A percentile compares a stretch with the other conserved stretches of the same genome.
Evolutionary conservation across 2,329 filamentous ascomycete species (phyloP).

Genomic region (Neonectria faginata): DNA sequence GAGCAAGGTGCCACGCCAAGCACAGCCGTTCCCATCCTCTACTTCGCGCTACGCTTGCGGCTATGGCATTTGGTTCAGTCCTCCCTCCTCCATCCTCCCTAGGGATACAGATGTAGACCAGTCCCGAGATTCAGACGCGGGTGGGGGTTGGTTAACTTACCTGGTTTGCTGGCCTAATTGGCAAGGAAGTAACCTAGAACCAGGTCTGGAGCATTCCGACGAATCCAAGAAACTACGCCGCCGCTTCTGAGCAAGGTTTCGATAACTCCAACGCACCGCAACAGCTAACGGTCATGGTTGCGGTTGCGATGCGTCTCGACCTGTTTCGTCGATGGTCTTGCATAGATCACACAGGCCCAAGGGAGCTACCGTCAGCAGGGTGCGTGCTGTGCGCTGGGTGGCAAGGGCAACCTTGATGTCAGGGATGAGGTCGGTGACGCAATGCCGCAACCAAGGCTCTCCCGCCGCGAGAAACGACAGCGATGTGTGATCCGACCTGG

Average conservation of each 20-base stretch:
- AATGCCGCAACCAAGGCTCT: slow-evolving; percentile 17
- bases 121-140: slow-evolving; percentile 37
- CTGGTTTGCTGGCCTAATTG: background rate
- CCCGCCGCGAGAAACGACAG: slow-evolving; percentile 10
- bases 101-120: no score
- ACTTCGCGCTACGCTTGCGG: slow-evolving; percentile 9
- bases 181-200: slow-evolving; percentile 3
- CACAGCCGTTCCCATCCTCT: background rate
- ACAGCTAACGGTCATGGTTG: slow-evolving; percentile 19
- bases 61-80: background rate
- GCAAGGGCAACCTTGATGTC: slow-evolving; percentile 17
- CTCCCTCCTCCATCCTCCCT: slow-evolving; percentile 12
- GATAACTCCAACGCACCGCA: slow-evolving; percentile 18
- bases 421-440: slow-evolving; percentile 22
- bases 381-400: slow-evolving; percentile 1
- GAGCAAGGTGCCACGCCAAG: slow-evolving; percentile 21
- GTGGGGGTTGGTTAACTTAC: slow-evolving; percentile 29
- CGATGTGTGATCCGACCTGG: slow-evolving; percentile 8
- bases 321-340: slow-evolving; percentile 21
- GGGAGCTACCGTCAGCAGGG: slow-evolving; percentile 15
- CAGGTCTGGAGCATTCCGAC: slow-evolving; percentile 4
- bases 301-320: background rate
- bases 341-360: slow-evolving; percentile 20
- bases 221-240: slow-evolving; percentile 6
- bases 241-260: slow-evolving; percentile 7